Percentiles rank a stretch among this genome's conserved stretches.
Evolutionary conservation across 2,329 filamentous ascomycete genomes (phyloP).

Genomic region (Pseudopithomyces chartarum): DNA sequence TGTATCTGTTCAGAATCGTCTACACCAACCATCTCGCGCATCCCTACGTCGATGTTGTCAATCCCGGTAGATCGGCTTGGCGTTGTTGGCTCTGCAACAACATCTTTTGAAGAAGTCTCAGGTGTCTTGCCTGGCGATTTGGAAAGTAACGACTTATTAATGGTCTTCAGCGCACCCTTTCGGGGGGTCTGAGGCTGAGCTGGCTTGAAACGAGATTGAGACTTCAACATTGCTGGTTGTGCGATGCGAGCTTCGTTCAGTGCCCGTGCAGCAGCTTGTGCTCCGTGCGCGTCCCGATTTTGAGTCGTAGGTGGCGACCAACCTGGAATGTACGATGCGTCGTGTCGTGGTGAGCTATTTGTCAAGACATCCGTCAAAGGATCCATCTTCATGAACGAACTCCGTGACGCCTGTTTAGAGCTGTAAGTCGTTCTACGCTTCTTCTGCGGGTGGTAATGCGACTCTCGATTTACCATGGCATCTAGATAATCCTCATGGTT

Average conservation of each 20-base stretch:
- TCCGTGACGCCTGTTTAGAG: constrained; percentile 24
- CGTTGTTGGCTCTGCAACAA: background rate
- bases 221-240: constrained; percentile 29
- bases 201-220: constrained; percentile 18
- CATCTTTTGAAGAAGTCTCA: constrained; percentile 8
- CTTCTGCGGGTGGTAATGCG: constrained; percentile 34
- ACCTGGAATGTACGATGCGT: constrained; percentile 21
- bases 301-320: constrained; percentile 27
- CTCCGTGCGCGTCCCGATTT: constrained; percentile 42
- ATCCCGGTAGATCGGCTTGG: constrained; percentile 11
- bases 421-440: constrained; percentile 35
- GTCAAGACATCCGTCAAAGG: constrained; percentile 16
- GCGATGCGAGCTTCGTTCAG: constrained; percentile 23
- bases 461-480: constrained; percentile 27
- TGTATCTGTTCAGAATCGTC: constrained; percentile 26
- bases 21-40: constrained; percentile 21
- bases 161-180: constrained; percentile 34
- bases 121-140: constrained; percentile 22
- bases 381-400: constrained; percentile 20
- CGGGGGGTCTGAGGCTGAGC: constrained; percentile 22
- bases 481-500: constrained; percentile 42
- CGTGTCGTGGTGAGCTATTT: constrained; percentile 20
- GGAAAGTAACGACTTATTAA: constrained; percentile 28
- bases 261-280: constrained; percentile 32
- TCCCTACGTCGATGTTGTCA: constrained; percentile 21